Evolutionary conservation across 495 filamentous ascomycete species (phyloP).

Genomic region (Tuber aestivum): DNA sequence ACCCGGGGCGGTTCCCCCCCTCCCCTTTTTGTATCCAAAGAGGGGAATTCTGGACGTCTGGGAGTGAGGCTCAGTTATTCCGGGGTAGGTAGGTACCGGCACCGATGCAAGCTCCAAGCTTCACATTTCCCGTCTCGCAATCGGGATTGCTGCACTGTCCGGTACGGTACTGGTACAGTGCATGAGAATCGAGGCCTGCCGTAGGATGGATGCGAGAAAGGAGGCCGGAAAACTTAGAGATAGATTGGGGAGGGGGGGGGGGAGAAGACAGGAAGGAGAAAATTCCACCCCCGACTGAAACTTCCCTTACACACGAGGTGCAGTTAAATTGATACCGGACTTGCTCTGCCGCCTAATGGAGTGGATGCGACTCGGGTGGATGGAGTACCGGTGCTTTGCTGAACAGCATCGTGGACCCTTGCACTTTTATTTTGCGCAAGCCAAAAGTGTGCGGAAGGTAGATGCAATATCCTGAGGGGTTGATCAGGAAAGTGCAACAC

Average conservation of each 20-base stretch:
- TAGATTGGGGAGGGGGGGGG: not conserved
- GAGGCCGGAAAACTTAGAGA: not conserved
- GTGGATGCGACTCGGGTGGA: not conserved
- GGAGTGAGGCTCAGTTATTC: not conserved
- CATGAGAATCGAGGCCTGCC: not conserved
- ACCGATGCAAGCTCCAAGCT: not conserved
- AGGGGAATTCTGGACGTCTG: not conserved
- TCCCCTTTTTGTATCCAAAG: too few relatives aligned
- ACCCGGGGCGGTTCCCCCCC: not conserved
- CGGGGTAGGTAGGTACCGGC: not conserved
- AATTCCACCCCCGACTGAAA: not conserved
- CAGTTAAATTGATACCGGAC: slow-evolving; percentile 1
- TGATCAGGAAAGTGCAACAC: too few relatives aligned
- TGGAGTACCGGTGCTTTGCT: too few relatives aligned
- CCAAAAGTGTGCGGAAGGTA: not conserved
- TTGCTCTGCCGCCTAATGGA: not conserved
- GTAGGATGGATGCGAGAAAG: not conserved
- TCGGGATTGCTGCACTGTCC: not conserved
- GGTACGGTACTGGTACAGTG: not conserved
- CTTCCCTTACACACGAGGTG: not conserved
- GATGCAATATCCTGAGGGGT: too few relatives aligned
- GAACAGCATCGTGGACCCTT: not conserved
- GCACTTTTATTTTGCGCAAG: not conserved
- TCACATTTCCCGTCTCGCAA: not conserved
- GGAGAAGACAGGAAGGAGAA: not conserved